Evolutionary conservation across 331 rosid species (phyloP).

Genomic region (Acacia concinna): DNA sequence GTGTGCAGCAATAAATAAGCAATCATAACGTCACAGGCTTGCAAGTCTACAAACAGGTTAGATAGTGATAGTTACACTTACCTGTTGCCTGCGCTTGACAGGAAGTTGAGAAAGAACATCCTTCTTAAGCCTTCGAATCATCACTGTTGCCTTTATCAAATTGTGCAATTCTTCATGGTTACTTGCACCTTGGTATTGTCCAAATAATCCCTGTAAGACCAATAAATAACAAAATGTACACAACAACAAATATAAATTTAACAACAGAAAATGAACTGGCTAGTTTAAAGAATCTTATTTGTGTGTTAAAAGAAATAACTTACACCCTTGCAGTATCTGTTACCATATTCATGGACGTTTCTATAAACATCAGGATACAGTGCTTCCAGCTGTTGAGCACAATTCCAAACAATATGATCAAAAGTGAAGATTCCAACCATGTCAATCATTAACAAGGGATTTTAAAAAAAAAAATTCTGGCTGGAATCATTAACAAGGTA

Average conservation of each 20-base stretch:
- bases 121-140: conserved; percentile 93
- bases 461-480: too few relatives aligned
- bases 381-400: conserved; percentile 77
- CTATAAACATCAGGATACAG: conserved; percentile 85
- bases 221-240: conserved; percentile 1
- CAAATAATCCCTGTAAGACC: conserved; percentile 69
- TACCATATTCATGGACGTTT: conserved; percentile 88
- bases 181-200: conserved; percentile 96
- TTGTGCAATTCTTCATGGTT: conserved; percentile 95
- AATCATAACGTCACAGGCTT: not conserved
- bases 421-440: conserved; percentile 20
- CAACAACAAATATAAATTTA: conserved; percentile 21
- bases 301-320: conserved; percentile 44
- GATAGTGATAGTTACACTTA: conserved; percentile 33
- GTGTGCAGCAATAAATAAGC: not conserved
- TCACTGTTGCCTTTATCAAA: conserved; percentile 86
- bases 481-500: conserved; percentile 2
- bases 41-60: conserved; percentile 17
- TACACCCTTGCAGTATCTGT: conserved; percentile 97
- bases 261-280: conserved; percentile 23
- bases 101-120: conserved; percentile 95
- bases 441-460: conserved; percentile 7
- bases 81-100: conserved; percentile 95
- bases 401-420: conserved; percentile 38
- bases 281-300: conserved; percentile 8